These are phyloP conservation scores for Metarhizium brunneum DNA, from an alignment of 2,329 filamentous ascomycete genomes.

Conservation along the genomic window DNA sequence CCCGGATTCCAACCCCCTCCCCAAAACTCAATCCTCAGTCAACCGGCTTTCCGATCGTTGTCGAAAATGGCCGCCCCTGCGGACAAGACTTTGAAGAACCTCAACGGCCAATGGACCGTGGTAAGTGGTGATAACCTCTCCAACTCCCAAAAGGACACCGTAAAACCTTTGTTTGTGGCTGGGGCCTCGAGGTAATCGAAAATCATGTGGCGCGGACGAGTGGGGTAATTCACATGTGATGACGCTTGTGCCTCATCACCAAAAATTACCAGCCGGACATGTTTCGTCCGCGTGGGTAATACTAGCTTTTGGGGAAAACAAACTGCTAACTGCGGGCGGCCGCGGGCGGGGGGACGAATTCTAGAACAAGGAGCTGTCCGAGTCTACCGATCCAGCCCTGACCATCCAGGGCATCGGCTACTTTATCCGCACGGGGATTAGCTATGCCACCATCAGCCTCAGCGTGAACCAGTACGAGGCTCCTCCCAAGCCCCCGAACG, in stretches of 20 bases:
- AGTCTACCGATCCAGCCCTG: slow-evolving; percentile 59
- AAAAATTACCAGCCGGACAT: neutral
- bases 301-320: too few species aligned
- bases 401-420: slow-evolving; percentile 63
- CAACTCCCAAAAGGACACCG: neutral
- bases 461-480: slow-evolving; percentile 46
- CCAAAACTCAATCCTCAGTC: neutral
- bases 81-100: slow-evolving; percentile 55
- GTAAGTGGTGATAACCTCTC: slow-evolving; percentile 32
- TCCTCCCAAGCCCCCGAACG: slow-evolving; percentile 30
- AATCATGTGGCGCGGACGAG: neutral
- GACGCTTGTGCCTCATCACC: neutral
- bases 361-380: slow-evolving; percentile 68
- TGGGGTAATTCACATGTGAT: neutral
- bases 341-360: neutral
- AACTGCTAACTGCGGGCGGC: neutral
- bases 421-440: slow-evolving; percentile 63
- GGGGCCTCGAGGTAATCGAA: neutral
- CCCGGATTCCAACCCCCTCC: neutral
- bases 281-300: neutral
- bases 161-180: neutral
- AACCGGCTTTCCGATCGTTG: neutral
- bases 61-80: slow-evolving; percentile 60
- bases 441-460: slow-evolving; percentile 59
- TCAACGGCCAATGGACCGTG: slow-evolving; percentile 62